phyloP scores from a whole-genome alignment of 2,329 filamentous ascomycete species.

The Sclerotinia glacialis region DNA sequence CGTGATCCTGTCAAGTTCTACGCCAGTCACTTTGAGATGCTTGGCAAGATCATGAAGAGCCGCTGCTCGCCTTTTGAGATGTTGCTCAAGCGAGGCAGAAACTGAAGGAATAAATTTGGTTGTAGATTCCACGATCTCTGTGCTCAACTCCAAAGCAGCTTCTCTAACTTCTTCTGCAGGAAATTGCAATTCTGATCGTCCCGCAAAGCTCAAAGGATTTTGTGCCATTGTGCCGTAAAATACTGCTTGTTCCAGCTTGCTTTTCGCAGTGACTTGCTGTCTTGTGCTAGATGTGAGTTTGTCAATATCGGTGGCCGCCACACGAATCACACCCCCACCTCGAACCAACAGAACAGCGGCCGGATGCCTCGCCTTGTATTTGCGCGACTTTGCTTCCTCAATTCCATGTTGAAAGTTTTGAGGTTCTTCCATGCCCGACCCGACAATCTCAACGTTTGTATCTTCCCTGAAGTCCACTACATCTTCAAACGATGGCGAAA shows the following conservation, averaged over 20 bases:
- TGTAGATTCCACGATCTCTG: conserved; percentile 75
- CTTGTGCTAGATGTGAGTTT: conserved; percentile 57
- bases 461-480: conserved; percentile 74
- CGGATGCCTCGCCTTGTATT: conserved; percentile 59
- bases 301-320: conserved; percentile 57
- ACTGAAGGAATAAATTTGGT: conserved; percentile 71
- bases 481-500: conserved; percentile 76
- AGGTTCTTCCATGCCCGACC: conserved; percentile 63
- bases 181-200: conserved; percentile 65
- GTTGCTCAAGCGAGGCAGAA: conserved; percentile 75
- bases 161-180: conserved; percentile 66
- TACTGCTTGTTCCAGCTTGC: conserved; percentile 89
- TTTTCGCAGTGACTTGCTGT: conserved; percentile 72
- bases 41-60: conserved; percentile 73
- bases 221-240: conserved; percentile 82
- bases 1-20: conserved; percentile 62
- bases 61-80: conserved; percentile 68
- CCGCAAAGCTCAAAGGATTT: conserved; percentile 84
- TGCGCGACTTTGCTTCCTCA: conserved; percentile 51
- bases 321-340: conserved; percentile 59
- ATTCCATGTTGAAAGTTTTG: conserved; percentile 38
- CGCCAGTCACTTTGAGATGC: conserved; percentile 65
- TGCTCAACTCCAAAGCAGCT: conserved; percentile 75
- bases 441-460: conserved; percentile 60
- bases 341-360: conserved; percentile 60